Percentiles rank a stretch among this genome's conserved stretches.
Conservation (phyloP, 1,284 basidiomycete genomes). For the Heterobasidion parviporum region DNA sequence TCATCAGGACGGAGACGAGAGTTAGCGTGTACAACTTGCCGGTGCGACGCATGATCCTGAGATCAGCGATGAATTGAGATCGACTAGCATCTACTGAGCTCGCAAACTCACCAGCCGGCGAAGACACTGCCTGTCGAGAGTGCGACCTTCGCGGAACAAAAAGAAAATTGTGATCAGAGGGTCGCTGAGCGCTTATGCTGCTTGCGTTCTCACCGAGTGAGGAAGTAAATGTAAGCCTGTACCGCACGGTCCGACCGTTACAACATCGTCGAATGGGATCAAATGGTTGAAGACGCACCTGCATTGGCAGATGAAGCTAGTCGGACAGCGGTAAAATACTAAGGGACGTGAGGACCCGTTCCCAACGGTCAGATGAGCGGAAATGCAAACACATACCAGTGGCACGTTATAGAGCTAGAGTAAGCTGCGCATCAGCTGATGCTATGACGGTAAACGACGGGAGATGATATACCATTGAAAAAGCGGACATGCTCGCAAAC, state of each 20-base stretch:
- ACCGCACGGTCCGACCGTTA: conserved; percentile 6
- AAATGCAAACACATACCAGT: conserved; percentile 36
- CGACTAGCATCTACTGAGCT: conserved; percentile 4
- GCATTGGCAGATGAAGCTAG: conserved; percentile 64
- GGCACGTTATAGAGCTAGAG: conserved; percentile 79
- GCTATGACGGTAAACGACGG: not conserved
- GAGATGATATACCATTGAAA: conserved; percentile 60
- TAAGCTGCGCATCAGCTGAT: conserved; percentile 7
- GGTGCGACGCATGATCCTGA: conserved; percentile 75
- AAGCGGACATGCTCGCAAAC: conserved; percentile 65
- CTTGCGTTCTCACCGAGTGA: conserved; percentile 58
- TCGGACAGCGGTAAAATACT: conserved; percentile 84
- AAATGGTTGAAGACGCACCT: conserved; percentile 33
- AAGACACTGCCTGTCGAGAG: conserved; percentile 76
- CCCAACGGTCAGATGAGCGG: conserved; percentile 3
- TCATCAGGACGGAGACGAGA: conserved; percentile 45
- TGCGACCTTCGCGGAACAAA: conserved; percentile 40
- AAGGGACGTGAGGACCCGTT: conserved; percentile 6
- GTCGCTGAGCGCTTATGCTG: conserved; percentile 7
- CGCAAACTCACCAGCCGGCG: conserved; percentile 65
- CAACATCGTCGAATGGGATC: not conserved
- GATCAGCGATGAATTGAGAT: conserved; percentile 3
- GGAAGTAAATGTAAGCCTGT: conserved; percentile 76
- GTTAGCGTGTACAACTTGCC: conserved; percentile 76
- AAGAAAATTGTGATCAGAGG: conserved; percentile 8